These are phyloP conservation scores for Eucalyptus curtisii DNA, from an alignment of 345 rosid genomes.

Conservation along the genomic window DNA sequence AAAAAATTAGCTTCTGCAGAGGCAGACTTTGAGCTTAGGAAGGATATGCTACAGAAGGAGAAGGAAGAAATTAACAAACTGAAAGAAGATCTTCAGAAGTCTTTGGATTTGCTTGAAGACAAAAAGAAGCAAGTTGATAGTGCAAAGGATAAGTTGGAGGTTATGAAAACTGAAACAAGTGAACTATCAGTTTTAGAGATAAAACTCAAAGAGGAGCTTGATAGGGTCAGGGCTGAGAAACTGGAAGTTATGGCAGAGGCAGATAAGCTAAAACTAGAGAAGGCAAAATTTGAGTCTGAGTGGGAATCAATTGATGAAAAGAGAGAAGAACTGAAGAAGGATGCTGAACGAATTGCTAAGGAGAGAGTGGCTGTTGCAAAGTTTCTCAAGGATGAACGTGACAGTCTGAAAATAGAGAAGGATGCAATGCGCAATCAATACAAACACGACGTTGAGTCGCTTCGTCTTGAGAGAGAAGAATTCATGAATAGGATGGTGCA, in stretches of 20 bases:
- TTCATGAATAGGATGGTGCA: conserved; percentile 67
- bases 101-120: conserved; percentile 57
- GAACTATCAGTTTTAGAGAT: conserved; percentile 65
- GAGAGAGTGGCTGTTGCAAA: conserved; percentile 54
- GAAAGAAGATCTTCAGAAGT: conserved; percentile 55
- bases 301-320: conserved; percentile 96
- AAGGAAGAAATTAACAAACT: conserved; percentile 40
- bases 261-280: conserved; percentile 64
- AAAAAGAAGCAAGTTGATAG: conserved; percentile 47
- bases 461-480: conserved; percentile 73
- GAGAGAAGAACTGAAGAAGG: conserved; percentile 60
- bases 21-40: conserved; percentile 35
- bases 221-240: conserved; percentile 66
- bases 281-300: conserved; percentile 76
- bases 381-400: conserved; percentile 77
- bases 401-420: conserved; percentile 59
- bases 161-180: conserved; percentile 63
- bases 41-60: conserved; percentile 36
- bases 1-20: conserved; percentile 28
- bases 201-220: conserved; percentile 95
- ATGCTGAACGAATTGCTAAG: conserved; percentile 39
- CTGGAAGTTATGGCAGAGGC: conserved; percentile 69
- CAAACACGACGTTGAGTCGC: conserved; percentile 42
- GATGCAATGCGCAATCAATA: conserved; percentile 58
- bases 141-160: conserved; percentile 60